A percentile compares a stretch with the other conserved stretches of the same genome.
Conservation (phyloP, 2,329 filamentous ascomycete genomes). For the Biscogniauxia mediterranea region DNA sequence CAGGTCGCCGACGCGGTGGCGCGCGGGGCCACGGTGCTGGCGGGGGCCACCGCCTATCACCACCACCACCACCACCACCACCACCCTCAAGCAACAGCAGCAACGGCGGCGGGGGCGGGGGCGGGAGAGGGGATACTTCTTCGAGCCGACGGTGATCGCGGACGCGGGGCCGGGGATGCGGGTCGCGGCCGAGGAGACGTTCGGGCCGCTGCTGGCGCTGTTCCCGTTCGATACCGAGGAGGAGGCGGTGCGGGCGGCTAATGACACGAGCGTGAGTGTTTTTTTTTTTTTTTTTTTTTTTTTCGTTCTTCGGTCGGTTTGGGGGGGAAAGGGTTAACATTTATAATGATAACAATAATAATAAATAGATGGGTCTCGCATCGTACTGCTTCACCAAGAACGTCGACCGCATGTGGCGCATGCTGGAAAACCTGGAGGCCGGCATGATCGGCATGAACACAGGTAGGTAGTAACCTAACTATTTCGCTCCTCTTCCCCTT, state of each 20-base stretch:
- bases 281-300: too few species aligned
- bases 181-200: conserved; percentile 52
- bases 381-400: conserved; percentile 60
- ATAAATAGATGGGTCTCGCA: conserved; percentile 53
- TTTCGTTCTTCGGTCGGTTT: too few species aligned
- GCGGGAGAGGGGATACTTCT: conserved; percentile 72
- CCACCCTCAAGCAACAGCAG: too few species aligned
- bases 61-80: too few species aligned
- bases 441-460: conserved; percentile 46
- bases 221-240: conserved; percentile 56
- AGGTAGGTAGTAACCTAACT: conserved; percentile 35
- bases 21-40: conserved; percentile 61
- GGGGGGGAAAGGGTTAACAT: too few species aligned
- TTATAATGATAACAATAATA: too few species aligned
- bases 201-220: conserved; percentile 57
- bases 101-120: conserved; percentile 54
- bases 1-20: conserved; percentile 65
- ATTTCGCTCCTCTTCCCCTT: not conserved
- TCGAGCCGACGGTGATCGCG: conserved; percentile 57
- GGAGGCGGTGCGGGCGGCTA: conserved; percentile 52
- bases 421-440: conserved; percentile 59
- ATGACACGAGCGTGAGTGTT: conserved; percentile 45
- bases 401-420: conserved; percentile 54
- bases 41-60: too few species aligned
- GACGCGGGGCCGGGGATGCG: conserved; percentile 48